Evolutionary conservation across 139 green algal species (phyloP), one percentile per base, ranked within the genome.

Genomic region (Zygnema cylindricum): DNA sequence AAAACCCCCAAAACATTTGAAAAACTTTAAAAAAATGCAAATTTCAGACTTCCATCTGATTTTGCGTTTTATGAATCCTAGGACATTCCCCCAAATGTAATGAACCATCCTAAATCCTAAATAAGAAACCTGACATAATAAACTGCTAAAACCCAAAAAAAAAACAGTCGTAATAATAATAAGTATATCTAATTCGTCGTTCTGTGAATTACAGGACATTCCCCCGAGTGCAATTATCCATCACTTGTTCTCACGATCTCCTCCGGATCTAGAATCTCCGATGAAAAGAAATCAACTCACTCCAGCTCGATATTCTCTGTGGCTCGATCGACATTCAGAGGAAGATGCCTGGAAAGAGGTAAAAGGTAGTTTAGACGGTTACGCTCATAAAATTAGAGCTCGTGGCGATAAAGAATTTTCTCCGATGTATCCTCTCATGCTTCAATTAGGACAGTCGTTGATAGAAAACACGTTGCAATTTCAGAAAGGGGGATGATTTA

Each of bases 301-400:
- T 0, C 73, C 82, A 2, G 30, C 87, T 79, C 95, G 98, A 95
- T 99, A 98, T 92, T 98, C 96, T 0, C 81, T 95, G 1, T 99
- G 97, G 97, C 92, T 99, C 84, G 97, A 99, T 86, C 21, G 49
- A 2, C 88, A 88, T 69, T 69, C n/a, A 2, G 84, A 92, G 39
- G 84, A 92, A 69, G 84, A 92, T 21, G 69, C 87, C 7, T 92
- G 88, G 88, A 41, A 54, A 41, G 84, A 84, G 36, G 43, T 92
- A 35, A 90, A 90, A 69, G 84, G 76, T 23, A 55, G 43, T 16
- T 54, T 92, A 30, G 88, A 92, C 0, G 84, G 39, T 7, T 92
- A 92, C 55, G 88, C 55, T 22, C 57, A 78, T 2, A 35, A 36
- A 39, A 69, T 92, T 30, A 89, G 63, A 3, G 22, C 84, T 1